phyloP scores from a whole-genome alignment of 2,329 filamentous ascomycete genomes.

The Verticillium klebahnii region DNA sequence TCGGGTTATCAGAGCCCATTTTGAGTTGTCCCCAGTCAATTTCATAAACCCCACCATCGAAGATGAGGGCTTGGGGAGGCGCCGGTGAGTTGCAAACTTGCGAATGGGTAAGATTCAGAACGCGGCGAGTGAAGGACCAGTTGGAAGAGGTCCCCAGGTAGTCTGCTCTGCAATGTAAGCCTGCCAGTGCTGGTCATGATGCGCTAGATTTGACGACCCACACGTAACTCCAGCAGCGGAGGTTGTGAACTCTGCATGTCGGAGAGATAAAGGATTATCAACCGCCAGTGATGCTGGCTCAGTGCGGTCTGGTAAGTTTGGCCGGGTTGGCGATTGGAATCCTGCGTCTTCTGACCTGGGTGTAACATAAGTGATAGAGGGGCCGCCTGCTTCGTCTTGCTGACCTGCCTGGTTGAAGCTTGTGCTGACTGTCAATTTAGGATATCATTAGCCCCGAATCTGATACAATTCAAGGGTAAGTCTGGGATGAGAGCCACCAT shows the following conservation, averaged over 20 bases:
- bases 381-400: constrained; percentile 15
- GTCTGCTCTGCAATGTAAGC: constrained; percentile 23
- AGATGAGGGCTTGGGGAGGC: constrained; percentile 38
- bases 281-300: constrained; percentile 25
- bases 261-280: constrained; percentile 34
- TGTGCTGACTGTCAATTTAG: background rate
- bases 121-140: constrained; percentile 48
- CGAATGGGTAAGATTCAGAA: constrained; percentile 44
- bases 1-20: constrained; percentile 1
- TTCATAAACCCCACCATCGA: constrained; percentile 47
- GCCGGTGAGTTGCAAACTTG: constrained; percentile 36
- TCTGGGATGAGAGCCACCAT: constrained; percentile 14
- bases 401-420: constrained; percentile 2
- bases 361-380: constrained; percentile 2
- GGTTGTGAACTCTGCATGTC: constrained; percentile 35
- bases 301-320: constrained; percentile 17
- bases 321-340: constrained; percentile 12
- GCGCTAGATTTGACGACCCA: constrained; percentile 22
- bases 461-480: constrained; percentile 30
- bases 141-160: constrained; percentile 53
- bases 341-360: background rate
- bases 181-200: no score
- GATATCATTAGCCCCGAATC: constrained; percentile 3
- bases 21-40: constrained; percentile 41
- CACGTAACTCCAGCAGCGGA: constrained; percentile 35